Conservation (phyloP, 1,284 basidiomycete species). For the Irpex sp. region DNA sequence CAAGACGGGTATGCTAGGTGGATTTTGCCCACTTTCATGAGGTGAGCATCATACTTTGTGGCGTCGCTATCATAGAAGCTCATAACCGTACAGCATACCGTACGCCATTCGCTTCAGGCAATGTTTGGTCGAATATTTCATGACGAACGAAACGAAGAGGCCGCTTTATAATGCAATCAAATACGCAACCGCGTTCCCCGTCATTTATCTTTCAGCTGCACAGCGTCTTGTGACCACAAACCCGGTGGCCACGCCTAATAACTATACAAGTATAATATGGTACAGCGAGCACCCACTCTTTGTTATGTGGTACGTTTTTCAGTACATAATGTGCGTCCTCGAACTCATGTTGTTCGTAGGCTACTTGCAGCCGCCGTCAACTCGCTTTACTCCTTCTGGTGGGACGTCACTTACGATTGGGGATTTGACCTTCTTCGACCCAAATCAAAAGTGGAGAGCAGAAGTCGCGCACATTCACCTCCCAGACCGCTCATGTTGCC, state of each 20-base stretch:
- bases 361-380: constrained; percentile 83
- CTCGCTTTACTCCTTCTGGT: constrained; percentile 97
- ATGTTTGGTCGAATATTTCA: constrained; percentile 86
- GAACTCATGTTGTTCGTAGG: constrained; percentile 42
- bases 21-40: constrained; percentile 83
- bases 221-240: constrained; percentile 70
- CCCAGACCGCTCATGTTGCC: constrained; percentile 42
- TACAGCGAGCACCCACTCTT: constrained; percentile 78
- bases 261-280: constrained; percentile 51
- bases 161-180: constrained; percentile 95
- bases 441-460: constrained; percentile 16
- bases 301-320: constrained; percentile 62
- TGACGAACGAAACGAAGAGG: constrained; percentile 61
- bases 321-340: neutral
- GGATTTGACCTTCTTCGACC: constrained; percentile 73
- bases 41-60: constrained; percentile 44
- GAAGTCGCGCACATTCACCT: constrained; percentile 24
- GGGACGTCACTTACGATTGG: constrained; percentile 99
- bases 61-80: neutral
- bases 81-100: constrained; percentile 59
- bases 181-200: constrained; percentile 97
- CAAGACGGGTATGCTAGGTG: constrained; percentile 65
- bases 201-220: constrained; percentile 90
- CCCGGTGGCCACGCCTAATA: constrained; percentile 44
- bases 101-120: constrained; percentile 92